Base-by-base conservation (phyloP, 305 asterid species). In the Fraxinus nigra region DNA sequence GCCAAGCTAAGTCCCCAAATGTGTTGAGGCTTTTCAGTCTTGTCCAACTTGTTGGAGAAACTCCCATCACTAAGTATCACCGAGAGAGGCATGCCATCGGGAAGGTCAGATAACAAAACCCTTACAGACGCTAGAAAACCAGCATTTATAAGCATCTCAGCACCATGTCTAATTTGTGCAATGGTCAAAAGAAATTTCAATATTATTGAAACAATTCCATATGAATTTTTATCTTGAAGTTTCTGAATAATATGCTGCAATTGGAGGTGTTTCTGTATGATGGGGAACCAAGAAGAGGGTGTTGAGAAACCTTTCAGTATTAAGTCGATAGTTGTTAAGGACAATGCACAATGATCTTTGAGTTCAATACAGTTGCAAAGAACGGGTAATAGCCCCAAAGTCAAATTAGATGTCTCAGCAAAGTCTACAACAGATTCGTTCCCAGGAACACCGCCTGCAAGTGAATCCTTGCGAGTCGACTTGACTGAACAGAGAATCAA, bases 1-100 rank as follows among this genome's bases (percentile, higher is more conserved):
- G 99, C 97, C 87, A 96, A 84, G 88, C 97, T 80, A 88, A 94
- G 97, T 76, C 98, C 99, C 98, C 97, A 96, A 56, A 93, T 86
- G 83, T 89, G 86, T 78, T 86, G 88, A 80, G 93, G 88, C 87
- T 85, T 92, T 80, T 86, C 95, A 54, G 78, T 87, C 78, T 81
- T 84, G 82, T 90, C 92, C 33, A 86, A 80, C 43, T 69, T 10
- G 74, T 81, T 77, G 82, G 89, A 77, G 80, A 87, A 85, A 79
- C 86, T 86, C 75, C 86, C 82, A 85, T 90, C 95, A 76, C 85
- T 82, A 67, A 87, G 89, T 86, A 89, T 85, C 79, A 82, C 86
- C 18, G 91, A 83, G 80, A 84, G 82, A 82, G 89, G 87, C 88
- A 80, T 87, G 80, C 83, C 87, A 74, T 89, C 94, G 56, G 87